Evolutionary conservation across 306 rosid species (phyloP).

Genomic region (Gillenia trifoliata): DNA sequence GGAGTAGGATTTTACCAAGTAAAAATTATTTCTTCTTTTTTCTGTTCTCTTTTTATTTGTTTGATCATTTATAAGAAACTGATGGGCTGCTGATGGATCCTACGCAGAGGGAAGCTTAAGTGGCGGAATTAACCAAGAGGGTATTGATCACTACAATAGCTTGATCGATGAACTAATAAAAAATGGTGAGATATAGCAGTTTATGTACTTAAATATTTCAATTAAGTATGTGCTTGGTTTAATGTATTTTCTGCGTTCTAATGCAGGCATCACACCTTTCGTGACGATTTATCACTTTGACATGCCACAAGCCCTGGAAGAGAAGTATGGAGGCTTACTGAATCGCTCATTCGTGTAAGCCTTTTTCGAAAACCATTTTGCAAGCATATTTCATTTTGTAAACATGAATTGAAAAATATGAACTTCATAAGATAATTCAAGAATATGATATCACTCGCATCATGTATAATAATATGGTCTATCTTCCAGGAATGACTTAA

Average conservation of each 20-base stretch:
- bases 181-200: neutral
- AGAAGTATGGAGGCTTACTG: slow-evolving; percentile 33
- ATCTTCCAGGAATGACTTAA: slow-evolving; percentile 2
- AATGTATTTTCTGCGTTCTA: neutral
- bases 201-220: neutral
- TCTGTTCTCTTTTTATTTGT: neutral
- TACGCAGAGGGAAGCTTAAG: neutral
- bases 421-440: too few relatives aligned
- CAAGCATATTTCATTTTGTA: too few relatives aligned
- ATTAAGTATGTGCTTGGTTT: neutral
- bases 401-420: too few relatives aligned
- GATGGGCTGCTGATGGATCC: neutral
- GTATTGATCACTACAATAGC: too few relatives aligned
- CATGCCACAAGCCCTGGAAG: slow-evolving; percentile 31
- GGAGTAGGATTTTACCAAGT: slow-evolving; percentile 39
- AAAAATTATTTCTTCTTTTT: neutral
- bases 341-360: slow-evolving; percentile 22
- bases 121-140: too few relatives aligned
- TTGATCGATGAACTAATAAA: too few relatives aligned
- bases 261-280: slow-evolving; percentile 24
- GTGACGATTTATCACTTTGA: slow-evolving; percentile 32
- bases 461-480: neutral
- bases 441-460: too few relatives aligned
- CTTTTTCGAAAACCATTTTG: too few relatives aligned
- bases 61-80: too few relatives aligned